phyloP scores from a whole-genome alignment of 306 rosid species.

The Pterocarpus macrocarpus region DNA sequence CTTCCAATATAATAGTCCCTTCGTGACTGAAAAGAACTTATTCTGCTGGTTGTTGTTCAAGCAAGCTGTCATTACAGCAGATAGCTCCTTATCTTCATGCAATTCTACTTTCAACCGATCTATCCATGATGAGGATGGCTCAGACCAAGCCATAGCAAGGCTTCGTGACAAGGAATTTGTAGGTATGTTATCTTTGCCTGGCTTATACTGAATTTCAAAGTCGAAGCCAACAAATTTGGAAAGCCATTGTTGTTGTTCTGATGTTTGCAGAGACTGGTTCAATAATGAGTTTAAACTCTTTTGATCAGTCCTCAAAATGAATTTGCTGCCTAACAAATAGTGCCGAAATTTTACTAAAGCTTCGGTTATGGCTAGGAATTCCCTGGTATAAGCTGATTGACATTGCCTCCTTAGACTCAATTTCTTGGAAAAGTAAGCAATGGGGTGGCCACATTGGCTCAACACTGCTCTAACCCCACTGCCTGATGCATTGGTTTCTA shows the following conservation, averaged over 20 bases:
- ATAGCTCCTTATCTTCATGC: no score
- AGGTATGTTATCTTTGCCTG: no score
- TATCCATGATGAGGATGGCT: no score
- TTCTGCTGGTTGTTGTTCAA: no score
- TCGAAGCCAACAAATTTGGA: no score
- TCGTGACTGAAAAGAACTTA: no score
- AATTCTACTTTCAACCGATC: no score
- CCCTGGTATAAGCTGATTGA: neutral
- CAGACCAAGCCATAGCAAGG: no score
- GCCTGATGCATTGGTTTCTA: neutral
- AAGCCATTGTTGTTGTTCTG: neutral
- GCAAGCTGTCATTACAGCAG: no score
- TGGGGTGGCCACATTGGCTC: neutral
- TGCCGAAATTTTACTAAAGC: neutral
- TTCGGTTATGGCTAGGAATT: neutral
- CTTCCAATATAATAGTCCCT: no score
- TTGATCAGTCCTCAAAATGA: neutral
- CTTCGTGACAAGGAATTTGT: no score
- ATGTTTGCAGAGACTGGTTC: neutral
- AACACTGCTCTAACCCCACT: neutral
- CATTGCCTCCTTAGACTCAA: neutral
- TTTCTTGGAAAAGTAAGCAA: neutral
- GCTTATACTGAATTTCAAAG: no score
- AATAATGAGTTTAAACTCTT: neutral
- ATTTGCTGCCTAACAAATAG: neutral